Evolutionary conservation across 306 rosid species (phyloP).

Genomic region (Prunus campanulata): DNA sequence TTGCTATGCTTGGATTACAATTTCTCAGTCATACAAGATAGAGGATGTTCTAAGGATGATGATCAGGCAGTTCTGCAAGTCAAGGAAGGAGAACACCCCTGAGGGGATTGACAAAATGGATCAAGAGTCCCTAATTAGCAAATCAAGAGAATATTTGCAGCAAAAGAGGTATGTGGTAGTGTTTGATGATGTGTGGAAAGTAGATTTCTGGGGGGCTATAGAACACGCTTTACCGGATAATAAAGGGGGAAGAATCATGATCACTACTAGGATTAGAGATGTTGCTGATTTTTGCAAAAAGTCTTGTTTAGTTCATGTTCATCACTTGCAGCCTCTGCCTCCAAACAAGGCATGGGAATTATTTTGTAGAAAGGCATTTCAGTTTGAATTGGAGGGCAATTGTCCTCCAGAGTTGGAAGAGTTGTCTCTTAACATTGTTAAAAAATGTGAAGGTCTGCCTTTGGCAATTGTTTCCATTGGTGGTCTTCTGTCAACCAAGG

Average conservation of each 20-base stretch:
- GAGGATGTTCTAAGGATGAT: background rate
- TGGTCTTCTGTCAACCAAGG: background rate
- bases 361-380: constrained; percentile 10
- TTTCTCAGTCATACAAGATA: no score
- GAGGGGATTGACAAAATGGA: background rate
- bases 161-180: constrained; percentile 18
- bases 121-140: background rate
- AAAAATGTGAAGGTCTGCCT: constrained; percentile 12
- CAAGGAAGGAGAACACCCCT: background rate
- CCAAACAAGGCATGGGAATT: constrained; percentile 3
- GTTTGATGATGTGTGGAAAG: constrained; percentile 24
- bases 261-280: background rate
- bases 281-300: constrained; percentile 2
- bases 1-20: no score
- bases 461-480: constrained; percentile 17
- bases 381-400: background rate
- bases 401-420: constrained; percentile 2
- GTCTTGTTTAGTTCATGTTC: constrained; percentile 2
- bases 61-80: background rate
- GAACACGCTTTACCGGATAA: constrained; percentile 6
- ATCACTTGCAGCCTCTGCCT: background rate
- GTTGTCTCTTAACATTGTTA: background rate
- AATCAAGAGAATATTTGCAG: background rate
- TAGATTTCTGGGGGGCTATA: constrained; percentile 2
- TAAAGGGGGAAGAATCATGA: background rate